These are phyloP conservation scores for Candolleomyces eurysporus DNA, from an alignment of 768 basidiomycete genomes.

Conservation along the genomic window DNA sequence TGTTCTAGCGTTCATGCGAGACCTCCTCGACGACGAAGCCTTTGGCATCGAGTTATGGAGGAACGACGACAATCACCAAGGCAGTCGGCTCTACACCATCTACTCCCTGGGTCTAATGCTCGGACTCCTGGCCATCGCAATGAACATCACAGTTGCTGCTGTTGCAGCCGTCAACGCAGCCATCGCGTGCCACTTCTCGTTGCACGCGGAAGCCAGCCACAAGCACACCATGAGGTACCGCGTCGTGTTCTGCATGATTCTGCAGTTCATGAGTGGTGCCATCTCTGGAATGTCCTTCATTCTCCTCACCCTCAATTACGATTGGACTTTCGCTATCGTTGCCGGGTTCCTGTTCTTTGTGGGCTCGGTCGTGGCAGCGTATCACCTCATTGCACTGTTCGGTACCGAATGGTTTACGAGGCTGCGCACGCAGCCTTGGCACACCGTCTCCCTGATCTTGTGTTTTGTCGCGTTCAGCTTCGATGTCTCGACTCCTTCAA, in stretches of 20 bases:
- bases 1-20: background rate
- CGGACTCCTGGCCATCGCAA: background rate
- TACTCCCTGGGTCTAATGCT: background rate
- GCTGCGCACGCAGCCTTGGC: background rate
- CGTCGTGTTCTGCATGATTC: slow-evolving; percentile 1
- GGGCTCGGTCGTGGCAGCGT: background rate
- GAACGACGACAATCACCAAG: background rate
- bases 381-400: background rate
- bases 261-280: background rate
- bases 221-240: background rate
- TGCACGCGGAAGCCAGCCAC: background rate
- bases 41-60: background rate
- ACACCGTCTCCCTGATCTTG: background rate
- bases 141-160: background rate
- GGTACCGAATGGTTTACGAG: background rate
- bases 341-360: background rate
- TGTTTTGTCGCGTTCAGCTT: background rate
- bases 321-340: background rate
- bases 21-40: background rate
- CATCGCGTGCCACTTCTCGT: background rate
- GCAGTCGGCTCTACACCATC: background rate
- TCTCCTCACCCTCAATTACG: background rate
- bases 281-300: background rate
- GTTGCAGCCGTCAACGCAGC: slow-evolving; percentile 1
- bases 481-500: background rate